Base-by-base conservation (phyloP, 2,329 filamentous ascomycete species). In the Tolypocladium tundrense region DNA sequence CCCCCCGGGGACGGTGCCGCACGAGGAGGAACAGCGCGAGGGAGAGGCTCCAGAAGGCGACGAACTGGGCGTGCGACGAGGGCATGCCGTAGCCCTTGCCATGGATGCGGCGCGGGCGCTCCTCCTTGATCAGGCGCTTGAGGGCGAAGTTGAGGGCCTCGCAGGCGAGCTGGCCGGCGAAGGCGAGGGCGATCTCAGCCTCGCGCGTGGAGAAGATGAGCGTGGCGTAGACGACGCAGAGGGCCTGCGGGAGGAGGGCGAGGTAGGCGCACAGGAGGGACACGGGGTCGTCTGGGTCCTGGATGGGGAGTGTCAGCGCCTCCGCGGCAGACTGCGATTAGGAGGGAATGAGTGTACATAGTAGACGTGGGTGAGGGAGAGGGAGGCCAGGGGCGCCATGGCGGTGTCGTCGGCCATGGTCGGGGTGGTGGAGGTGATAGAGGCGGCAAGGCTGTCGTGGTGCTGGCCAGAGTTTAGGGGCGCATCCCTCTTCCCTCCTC, bases 1-100 rank as follows among this genome's bases (percentile, higher is more conserved):
- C 57, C 58, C 58, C 65, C 75, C 69, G 69, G 57, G 88, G 87
- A 6, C 79, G 78, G 72, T 96, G 91, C 60, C 93, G 84, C 60
- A 92, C 77, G 52, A 96, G 80, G 51, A 99, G 80, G 76, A 97
- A 97, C 24, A 99, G 78, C 31, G 84, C 79, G 60, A 97, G 76
- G 61, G 89, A 94, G 58, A 96, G 76, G 59, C 90, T 88, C 81
- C 96, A 97, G 78, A 91, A 99, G 58, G 88, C 83, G 60, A 93
- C 88, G 71, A 97, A 99, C 76, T 99, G 94, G 10, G 94, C 89
- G 75, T 99, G 94, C 42, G 92, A 97, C 51, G 77, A 81, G 56
- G 94, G 94, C 95, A 99, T 99, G 66, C 94, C 95, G 70, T 99
- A 99, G 62, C 94, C 94, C 72, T 96, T 96, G 58, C 91, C 92